These are phyloP conservation scores for Melanogaster broomeanus DNA, from an alignment of 768 basidiomycete genomes.

Conservation along the genomic window DNA sequence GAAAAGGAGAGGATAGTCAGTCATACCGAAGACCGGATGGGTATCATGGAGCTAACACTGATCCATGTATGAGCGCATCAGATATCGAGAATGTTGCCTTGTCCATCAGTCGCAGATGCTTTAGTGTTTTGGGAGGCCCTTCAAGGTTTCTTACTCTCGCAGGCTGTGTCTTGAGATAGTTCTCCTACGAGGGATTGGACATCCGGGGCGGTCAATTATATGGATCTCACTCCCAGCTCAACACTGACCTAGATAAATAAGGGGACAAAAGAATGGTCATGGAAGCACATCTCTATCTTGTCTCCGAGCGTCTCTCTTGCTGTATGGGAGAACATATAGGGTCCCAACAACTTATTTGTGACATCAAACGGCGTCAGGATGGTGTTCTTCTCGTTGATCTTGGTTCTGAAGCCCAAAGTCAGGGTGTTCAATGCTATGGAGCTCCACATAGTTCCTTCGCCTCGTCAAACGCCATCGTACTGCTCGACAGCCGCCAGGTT, in stretches of 20 bases:
- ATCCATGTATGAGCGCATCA: slow-evolving; percentile 94
- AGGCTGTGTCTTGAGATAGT: slow-evolving; percentile 88
- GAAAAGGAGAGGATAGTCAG: not conserved
- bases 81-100: slow-evolving; percentile 91
- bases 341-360: slow-evolving; percentile 85
- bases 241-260: slow-evolving; percentile 84
- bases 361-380: slow-evolving; percentile 93
- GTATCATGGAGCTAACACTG: slow-evolving; percentile 1
- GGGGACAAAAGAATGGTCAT: slow-evolving; percentile 92
- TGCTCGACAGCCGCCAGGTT: slow-evolving; percentile 88
- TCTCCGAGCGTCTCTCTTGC: slow-evolving; percentile 81
- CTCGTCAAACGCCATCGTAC: slow-evolving; percentile 87
- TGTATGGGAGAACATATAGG: slow-evolving; percentile 85
- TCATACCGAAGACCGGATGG: not conserved
- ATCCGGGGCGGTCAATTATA: not conserved
- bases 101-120: slow-evolving; percentile 79
- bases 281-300: slow-evolving; percentile 96
- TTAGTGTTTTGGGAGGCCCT: slow-evolving; percentile 67
- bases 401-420: slow-evolving; percentile 50
- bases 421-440: not conserved
- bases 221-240: no score
- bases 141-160: slow-evolving; percentile 54
- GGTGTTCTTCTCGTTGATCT: slow-evolving; percentile 90
- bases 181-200: slow-evolving; percentile 61
- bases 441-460: slow-evolving; percentile 74